phyloP scores from a whole-genome alignment of 495 filamentous ascomycete species.

The Bryoglossum gracile region DNA sequence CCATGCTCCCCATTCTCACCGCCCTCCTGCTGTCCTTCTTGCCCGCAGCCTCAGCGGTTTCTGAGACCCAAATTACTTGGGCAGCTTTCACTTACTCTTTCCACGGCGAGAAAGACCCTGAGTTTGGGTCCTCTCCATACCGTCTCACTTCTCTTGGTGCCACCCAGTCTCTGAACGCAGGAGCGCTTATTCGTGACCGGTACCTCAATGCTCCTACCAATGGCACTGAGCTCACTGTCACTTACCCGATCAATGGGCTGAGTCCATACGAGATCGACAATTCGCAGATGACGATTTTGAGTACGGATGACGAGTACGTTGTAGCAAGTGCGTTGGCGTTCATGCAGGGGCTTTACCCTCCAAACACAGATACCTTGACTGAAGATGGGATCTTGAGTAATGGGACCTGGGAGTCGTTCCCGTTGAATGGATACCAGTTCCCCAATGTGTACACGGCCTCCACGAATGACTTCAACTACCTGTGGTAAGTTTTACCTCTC shows the following conservation, averaged over 20 bases:
- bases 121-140: constrained; percentile 25
- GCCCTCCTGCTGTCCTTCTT: constrained; percentile 14
- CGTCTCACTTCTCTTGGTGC: constrained; percentile 54
- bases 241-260: constrained; percentile 23
- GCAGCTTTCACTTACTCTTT: constrained; percentile 38
- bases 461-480: constrained; percentile 42
- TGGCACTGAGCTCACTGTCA: constrained; percentile 22
- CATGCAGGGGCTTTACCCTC: constrained; percentile 65
- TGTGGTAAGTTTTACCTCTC: constrained; percentile 29
- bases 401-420: constrained; percentile 37
- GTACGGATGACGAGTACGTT: constrained; percentile 41
- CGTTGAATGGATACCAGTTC: constrained; percentile 60
- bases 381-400: constrained; percentile 38
- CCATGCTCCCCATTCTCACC: too few relatives aligned
- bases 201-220: constrained; percentile 32
- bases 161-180: constrained; percentile 45
- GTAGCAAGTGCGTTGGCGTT: constrained; percentile 57
- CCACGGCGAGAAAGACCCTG: constrained; percentile 54
- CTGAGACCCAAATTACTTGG: constrained; percentile 32
- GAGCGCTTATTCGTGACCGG: constrained; percentile 43
- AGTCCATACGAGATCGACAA: constrained; percentile 38
- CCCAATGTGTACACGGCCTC: constrained; percentile 44
- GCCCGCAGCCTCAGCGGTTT: neutral
- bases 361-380: constrained; percentile 31
- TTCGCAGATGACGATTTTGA: constrained; percentile 39